Percentiles rank a stretch among this genome's conserved stretches.
These are phyloP conservation scores for Phoma sp. DNA, from an alignment of 2,329 filamentous ascomycete species.

Conservation along the genomic window DNA sequence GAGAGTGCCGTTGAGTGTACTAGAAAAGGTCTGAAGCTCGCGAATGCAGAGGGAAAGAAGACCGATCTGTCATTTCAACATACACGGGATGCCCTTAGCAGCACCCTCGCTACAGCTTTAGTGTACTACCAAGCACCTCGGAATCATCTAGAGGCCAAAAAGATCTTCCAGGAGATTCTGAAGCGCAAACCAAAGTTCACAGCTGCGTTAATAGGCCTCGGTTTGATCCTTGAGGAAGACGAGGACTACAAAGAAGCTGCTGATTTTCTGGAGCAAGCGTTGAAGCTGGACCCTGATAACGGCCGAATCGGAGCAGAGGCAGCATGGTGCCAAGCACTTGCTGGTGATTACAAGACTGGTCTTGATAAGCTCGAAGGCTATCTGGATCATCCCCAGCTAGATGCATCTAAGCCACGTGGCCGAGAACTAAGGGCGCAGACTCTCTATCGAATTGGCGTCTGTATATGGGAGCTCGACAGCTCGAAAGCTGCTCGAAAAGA, in stretches of 20 bases:
- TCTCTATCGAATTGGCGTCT: slow-evolving; percentile 84
- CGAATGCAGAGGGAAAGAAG: slow-evolving; percentile 65
- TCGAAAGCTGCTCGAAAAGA: slow-evolving; percentile 77
- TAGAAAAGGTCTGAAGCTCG: slow-evolving; percentile 71
- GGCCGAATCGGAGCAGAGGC: slow-evolving; percentile 82
- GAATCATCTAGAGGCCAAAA: slow-evolving; percentile 85
- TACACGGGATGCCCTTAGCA: slow-evolving; percentile 73
- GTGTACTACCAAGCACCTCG: slow-evolving; percentile 90
- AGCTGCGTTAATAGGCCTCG: slow-evolving; percentile 83
- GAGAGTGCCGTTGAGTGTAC: slow-evolving; percentile 80
- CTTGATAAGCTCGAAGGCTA: slow-evolving; percentile 73
- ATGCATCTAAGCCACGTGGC: slow-evolving; percentile 64
- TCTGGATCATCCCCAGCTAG: slow-evolving; percentile 63
- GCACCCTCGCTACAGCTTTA: slow-evolving; percentile 82
- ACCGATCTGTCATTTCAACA: slow-evolving; percentile 71
- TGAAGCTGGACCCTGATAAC: slow-evolving; percentile 75
- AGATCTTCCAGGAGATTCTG: slow-evolving; percentile 83
- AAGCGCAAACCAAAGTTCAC: slow-evolving; percentile 77
- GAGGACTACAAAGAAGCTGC: slow-evolving; percentile 85
- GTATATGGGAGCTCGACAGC: slow-evolving; percentile 82
- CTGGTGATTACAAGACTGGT: slow-evolving; percentile 74
- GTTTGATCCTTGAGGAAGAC: slow-evolving; percentile 90
- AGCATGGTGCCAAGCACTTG: slow-evolving; percentile 89
- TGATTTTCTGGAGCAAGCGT: slow-evolving; percentile 77
- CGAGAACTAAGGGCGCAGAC: slow-evolving; percentile 82